phyloP scores from a whole-genome alignment of 2,329 filamentous ascomycete species.

The Chaetomium strumarium region DNA sequence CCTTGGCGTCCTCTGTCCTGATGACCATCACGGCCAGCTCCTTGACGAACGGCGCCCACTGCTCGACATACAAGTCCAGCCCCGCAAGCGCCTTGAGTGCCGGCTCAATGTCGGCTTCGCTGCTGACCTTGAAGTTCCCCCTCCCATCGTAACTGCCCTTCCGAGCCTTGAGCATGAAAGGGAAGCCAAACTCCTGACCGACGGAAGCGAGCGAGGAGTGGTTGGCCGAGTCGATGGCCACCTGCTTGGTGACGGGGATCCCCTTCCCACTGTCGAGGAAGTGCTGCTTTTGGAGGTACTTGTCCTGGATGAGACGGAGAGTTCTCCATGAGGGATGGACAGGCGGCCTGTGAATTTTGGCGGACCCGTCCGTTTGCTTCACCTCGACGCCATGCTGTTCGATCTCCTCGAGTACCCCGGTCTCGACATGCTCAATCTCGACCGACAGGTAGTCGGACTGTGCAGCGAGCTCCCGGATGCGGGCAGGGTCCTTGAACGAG shows the following conservation, averaged over 20 bases:
- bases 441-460: constrained; percentile 78
- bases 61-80: constrained; percentile 78
- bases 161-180: constrained; percentile 87
- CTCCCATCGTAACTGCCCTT: constrained; percentile 92
- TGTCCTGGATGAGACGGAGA: constrained; percentile 85
- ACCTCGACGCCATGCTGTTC: constrained; percentile 57
- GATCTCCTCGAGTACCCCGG: constrained; percentile 81
- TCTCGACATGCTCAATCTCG: constrained; percentile 93
- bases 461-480: constrained; percentile 73
- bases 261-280: constrained; percentile 50
- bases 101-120: constrained; percentile 45
- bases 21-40: constrained; percentile 95
- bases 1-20: constrained; percentile 67
- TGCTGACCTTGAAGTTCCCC: constrained; percentile 52
- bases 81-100: constrained; percentile 65
- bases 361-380: constrained; percentile 31
- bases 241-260: constrained; percentile 67
- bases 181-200: constrained; percentile 63
- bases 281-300: constrained; percentile 83
- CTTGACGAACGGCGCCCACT: constrained; percentile 77
- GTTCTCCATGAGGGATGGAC: constrained; percentile 82
- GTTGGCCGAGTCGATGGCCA: constrained; percentile 54
- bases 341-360: constrained; percentile 33
- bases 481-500: constrained; percentile 77
- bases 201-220: constrained; percentile 57